Percentiles rank a stretch among this genome's conserved stretches.
Conservation (phyloP, 139 green algal species). For the Astrephomene gubernaculifera region DNA sequence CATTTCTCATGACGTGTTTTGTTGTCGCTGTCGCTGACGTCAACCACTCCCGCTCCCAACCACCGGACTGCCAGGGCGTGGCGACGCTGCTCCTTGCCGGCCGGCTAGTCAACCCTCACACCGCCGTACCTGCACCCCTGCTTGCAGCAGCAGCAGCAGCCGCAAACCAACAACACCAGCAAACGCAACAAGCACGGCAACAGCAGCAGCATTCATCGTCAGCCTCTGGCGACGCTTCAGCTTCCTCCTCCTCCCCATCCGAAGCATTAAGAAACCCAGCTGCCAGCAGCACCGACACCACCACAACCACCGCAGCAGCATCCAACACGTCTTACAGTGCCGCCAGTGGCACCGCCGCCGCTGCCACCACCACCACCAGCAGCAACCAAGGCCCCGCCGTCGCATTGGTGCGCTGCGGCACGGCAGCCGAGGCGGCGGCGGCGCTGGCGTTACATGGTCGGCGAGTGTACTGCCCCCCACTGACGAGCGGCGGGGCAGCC, state of each 20-base stretch:
- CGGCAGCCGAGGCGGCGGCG: not conserved
- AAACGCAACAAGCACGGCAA: not conserved
- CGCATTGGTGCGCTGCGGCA: not conserved
- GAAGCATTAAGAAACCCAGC: too few relatives aligned
- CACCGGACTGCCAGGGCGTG: not conserved
- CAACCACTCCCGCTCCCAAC: too few relatives aligned
- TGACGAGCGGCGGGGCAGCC: not conserved
- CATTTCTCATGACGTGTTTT: too few relatives aligned
- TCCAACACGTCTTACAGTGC: not conserved
- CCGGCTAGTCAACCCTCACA: conserved; percentile 4
- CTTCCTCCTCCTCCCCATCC: too few relatives aligned
- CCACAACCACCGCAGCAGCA: not conserved
- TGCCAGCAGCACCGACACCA: not conserved
- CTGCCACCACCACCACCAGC: not conserved
- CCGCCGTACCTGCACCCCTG: conserved; percentile 19
- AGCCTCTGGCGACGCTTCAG: not conserved
- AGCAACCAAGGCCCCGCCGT: not conserved
- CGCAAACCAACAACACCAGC: not conserved
- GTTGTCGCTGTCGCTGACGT: too few relatives aligned
- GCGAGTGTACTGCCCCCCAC: not conserved
- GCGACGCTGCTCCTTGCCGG: conserved; percentile 12
- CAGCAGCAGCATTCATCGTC: too few relatives aligned
- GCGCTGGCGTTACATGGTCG: conserved; percentile 10
- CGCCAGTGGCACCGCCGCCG: not conserved
- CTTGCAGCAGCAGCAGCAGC: not conserved